Evolutionary conservation across 164 flowering plant genomes (phyloP).

Genomic region (Piper betle): DNA sequence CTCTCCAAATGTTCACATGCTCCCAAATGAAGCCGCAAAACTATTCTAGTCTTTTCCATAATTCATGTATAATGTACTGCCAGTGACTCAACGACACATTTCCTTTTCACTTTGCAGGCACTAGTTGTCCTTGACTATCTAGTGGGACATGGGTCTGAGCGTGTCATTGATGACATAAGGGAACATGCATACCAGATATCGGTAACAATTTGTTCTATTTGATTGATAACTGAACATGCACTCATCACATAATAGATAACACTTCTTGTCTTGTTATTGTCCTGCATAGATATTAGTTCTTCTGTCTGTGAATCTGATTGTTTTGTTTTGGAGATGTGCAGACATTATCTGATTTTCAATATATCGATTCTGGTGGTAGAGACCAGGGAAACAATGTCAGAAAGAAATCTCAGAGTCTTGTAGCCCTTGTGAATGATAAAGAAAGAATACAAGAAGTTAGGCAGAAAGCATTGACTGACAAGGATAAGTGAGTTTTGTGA

Average conservation of each 20-base stretch:
- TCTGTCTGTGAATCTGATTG: background rate
- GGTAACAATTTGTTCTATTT: constrained; percentile 20
- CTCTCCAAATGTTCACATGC: background rate
- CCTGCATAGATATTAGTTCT: no score
- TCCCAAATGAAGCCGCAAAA: background rate
- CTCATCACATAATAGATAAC: background rate
- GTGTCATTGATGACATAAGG: constrained; percentile 84
- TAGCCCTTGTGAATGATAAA: constrained; percentile 77
- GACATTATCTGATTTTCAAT: constrained; percentile 88
- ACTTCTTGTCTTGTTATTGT: background rate
- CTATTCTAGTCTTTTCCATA: no score
- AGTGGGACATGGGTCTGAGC: constrained; percentile 94
- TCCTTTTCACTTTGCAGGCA: constrained; percentile 40
- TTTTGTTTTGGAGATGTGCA: constrained; percentile 13
- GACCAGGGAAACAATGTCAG: constrained; percentile 96
- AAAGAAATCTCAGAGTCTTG: constrained; percentile 92
- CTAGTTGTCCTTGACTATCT: constrained; percentile 84
- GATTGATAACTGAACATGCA: background rate
- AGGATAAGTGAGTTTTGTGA: constrained; percentile 69
- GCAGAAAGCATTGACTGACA: constrained; percentile 75
- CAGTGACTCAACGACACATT: background rate
- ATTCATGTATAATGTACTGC: background rate
- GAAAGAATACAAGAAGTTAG: constrained; percentile 81
- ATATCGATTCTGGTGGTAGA: constrained; percentile 89
- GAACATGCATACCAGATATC: constrained; percentile 95